Evolutionary conservation across 768 basidiomycete species (phyloP).

Genomic region (Amanita polypyramis): DNA sequence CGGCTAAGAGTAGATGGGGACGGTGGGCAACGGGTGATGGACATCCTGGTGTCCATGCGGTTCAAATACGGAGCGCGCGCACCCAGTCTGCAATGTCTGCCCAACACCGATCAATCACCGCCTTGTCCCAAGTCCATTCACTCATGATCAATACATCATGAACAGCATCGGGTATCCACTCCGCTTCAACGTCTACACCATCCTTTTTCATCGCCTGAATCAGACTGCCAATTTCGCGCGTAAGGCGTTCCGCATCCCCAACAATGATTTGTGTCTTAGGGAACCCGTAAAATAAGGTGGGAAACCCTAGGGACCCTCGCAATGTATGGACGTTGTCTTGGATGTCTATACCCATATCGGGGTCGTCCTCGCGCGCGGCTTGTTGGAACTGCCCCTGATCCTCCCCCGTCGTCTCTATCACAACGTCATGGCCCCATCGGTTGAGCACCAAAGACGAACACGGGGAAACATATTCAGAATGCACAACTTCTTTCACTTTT

Average conservation of each 20-base stretch:
- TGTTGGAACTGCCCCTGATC: background rate
- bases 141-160: conserved; percentile 35
- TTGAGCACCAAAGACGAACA: conserved; percentile 28
- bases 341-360: background rate
- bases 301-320: conserved; percentile 13
- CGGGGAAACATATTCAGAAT: conserved; percentile 32
- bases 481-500: conserved; percentile 23
- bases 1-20: too few relatives aligned
- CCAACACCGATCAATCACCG: conserved; percentile 28
- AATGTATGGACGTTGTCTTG: background rate
- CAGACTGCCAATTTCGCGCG: conserved; percentile 34
- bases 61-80: background rate
- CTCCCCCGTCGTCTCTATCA: conserved; percentile 20
- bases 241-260: conserved; percentile 42
- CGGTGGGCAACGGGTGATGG: too few relatives aligned
- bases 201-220: conserved; percentile 28
- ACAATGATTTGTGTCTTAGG: conserved; percentile 33
- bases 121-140: conserved; percentile 34
- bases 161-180: conserved; percentile 29
- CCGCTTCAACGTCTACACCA: conserved; percentile 22
- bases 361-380: background rate
- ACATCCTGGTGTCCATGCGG: background rate
- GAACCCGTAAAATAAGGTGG: conserved; percentile 34
- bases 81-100: conserved; percentile 24
- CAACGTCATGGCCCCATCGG: conserved; percentile 26